Evolutionary conservation across 371 early-diverging fungal genomes (phyloP), one percentile per base, ranked within the genome.

Genomic region (Haplosporangium sp.): DNA sequence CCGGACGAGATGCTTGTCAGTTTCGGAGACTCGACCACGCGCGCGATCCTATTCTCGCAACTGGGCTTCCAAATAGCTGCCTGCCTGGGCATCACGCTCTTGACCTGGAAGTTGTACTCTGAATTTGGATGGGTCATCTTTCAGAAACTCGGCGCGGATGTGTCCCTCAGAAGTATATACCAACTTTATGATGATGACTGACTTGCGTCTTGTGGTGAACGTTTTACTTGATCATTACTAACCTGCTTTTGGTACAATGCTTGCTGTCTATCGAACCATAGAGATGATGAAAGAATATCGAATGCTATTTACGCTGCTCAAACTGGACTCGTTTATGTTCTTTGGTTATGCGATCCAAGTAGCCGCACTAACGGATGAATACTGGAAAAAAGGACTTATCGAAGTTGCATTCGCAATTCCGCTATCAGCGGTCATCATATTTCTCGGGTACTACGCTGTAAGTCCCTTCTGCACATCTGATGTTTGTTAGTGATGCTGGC

Each of bases 241-340:
- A 18, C 46, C 36, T 50, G 0, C 18, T 16, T 8, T 50, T 45
- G 29, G 38, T 29, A 13, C 18, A 5, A 6, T 1, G 3, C 20
- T 21, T 45, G n/a, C 14, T 58, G 1, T 50, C 16, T 46, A n/a
- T 37, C 16, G 43, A 7, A 29, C 9, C 18, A 23, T 54, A 75
- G 76, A 70, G 41, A 75, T 75, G 76, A 69, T 75, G 76, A 75
- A 75, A 40, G 76, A 75, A 36, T 75, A 75, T 16, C 65, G 76
- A 2, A n/a, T 75, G 18, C 20, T 75, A 38, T 75, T 75, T 38
- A 75, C 76, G 2, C 42, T 75, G 20, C 52, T 75, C 45, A 75
- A 75, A 16, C 41, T 75, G 62, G 76, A 75, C 55, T 69, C 76
- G 20, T 75, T 75, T 52, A 69, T 75, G 66, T 75, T 75, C 54